Evolutionary conservation across 441 rosid genomes (phyloP), one percentile per base, ranked within the genome.

Genomic region (Populus hybrid): DNA sequence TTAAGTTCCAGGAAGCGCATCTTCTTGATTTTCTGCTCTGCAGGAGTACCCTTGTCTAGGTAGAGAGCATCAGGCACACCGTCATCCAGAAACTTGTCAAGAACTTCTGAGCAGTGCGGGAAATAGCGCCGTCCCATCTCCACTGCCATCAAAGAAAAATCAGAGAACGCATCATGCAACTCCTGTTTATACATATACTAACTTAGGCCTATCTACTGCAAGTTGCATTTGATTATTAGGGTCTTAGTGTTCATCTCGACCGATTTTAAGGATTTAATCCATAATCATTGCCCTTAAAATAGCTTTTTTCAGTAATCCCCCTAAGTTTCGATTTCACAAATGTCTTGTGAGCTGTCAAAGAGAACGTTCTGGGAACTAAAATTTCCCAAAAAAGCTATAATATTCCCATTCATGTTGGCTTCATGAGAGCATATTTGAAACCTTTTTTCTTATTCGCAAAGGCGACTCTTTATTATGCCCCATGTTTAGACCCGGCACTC

Each of bases 51-150:
- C 68, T 80, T 86, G 63, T 95, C 94, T 0, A 92, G 94, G 84
- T 85, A 89, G 67, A 87, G 81, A 74, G 88, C 79, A 68, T 95
- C 99, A 0, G 89, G 93, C 68, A 92, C 88, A 82, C 92, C 99
- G 26, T 92, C 98, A 74, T 92, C 97, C 91, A 90, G 87, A 85
- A 87, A 90, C 87, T 89, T 92, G 75, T 94, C 98, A 2, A 95
- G 76, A 81, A 93, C 97, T 83, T 89, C 90, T 0, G 90, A 92
- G 87, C 98, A 91, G 67, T 85, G 84, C 35, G 98, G 99, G 79
- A 95, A 95, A 82, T 80, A 95, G 2, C 90, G 88, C 71, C 88
- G 78, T 6, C 99, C 99, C 84, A 87, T 91, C 85, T 95, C 95
- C 86, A 94, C 99, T 95, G 89, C 72, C 75, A 68, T 80, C 59